These are phyloP conservation scores for Pseudogymnoascus sp. DNA, from an alignment of 2,329 filamentous ascomycete species.

Conservation along the genomic window DNA sequence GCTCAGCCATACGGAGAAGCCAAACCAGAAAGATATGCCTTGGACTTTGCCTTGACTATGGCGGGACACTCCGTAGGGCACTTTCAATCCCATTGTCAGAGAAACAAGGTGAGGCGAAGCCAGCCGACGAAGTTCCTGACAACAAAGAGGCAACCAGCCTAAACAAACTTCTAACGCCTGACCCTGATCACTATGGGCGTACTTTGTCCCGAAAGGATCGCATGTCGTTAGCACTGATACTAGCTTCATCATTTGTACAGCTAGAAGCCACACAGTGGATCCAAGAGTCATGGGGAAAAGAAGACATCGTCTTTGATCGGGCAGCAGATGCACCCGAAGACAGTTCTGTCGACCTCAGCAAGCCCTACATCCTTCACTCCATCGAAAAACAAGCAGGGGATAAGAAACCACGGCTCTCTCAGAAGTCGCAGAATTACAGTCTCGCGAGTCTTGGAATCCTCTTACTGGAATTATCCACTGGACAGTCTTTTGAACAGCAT, in stretches of 20 bases:
- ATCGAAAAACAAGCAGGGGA: background rate
- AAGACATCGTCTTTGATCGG: background rate
- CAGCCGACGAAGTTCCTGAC: background rate
- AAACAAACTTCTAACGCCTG: background rate
- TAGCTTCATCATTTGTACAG: slow-evolving; percentile 1
- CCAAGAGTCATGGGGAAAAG: background rate
- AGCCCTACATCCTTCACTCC: background rate
- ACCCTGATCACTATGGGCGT: background rate
- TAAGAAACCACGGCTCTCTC: background rate
- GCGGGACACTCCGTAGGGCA: background rate
- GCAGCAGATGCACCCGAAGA: background rate
- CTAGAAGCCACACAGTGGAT: slow-evolving; percentile 4
- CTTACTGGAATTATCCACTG: background rate
- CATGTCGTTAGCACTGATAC: background rate
- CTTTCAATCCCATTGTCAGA: background rate
- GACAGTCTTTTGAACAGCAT: background rate
- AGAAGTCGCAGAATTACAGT: background rate
- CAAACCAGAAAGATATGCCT: background rate
- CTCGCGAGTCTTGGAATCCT: background rate
- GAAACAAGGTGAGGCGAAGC: background rate
- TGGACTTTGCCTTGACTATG: background rate
- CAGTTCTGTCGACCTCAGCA: background rate
- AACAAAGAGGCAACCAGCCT: background rate
- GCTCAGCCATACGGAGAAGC: background rate
- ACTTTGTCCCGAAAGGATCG: background rate